Evolutionary conservation across 441 rosid species (phyloP).

Genomic region (Erodium trifolium): DNA sequence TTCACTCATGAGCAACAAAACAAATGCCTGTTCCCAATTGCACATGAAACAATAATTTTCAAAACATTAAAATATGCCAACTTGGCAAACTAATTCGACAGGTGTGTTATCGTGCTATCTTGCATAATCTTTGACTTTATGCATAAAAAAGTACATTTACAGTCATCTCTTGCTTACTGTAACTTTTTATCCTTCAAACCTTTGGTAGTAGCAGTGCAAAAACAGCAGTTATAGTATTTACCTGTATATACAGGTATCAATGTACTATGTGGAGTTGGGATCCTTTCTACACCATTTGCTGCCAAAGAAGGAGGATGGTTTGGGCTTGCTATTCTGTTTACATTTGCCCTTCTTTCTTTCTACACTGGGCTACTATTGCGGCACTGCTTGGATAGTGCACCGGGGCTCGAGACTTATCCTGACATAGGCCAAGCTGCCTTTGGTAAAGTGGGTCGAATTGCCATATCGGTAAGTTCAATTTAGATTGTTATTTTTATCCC

Average conservation of each 20-base stretch:
- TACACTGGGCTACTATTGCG: constrained; percentile 84
- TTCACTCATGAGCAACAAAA: constrained; percentile 10
- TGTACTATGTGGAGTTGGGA: constrained; percentile 89
- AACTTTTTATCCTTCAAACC: background rate
- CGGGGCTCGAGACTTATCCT: constrained; percentile 81
- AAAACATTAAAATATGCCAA: background rate
- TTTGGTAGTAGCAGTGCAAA: background rate
- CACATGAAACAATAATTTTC: constrained; percentile 22
- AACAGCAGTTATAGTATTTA: background rate
- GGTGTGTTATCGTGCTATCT: background rate
- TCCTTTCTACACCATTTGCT: constrained; percentile 81
- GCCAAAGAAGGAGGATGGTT: constrained; percentile 92
- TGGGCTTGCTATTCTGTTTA: constrained; percentile 50
- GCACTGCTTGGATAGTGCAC: constrained; percentile 63
- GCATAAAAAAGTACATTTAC: background rate
- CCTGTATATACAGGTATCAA: constrained; percentile 52
- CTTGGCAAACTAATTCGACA: background rate
- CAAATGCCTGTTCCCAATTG: constrained; percentile 14
- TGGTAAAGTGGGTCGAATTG: constrained; percentile 60
- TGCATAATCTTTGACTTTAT: background rate
- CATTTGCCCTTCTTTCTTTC: constrained; percentile 61
- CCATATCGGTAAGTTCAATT: constrained; percentile 44
- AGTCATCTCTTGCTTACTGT: background rate
- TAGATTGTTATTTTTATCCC: background rate
- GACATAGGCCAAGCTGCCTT: constrained; percentile 93